phyloP scores from a whole-genome alignment of 1,284 basidiomycete species.

The Ustilago shanxiensis region DNA sequence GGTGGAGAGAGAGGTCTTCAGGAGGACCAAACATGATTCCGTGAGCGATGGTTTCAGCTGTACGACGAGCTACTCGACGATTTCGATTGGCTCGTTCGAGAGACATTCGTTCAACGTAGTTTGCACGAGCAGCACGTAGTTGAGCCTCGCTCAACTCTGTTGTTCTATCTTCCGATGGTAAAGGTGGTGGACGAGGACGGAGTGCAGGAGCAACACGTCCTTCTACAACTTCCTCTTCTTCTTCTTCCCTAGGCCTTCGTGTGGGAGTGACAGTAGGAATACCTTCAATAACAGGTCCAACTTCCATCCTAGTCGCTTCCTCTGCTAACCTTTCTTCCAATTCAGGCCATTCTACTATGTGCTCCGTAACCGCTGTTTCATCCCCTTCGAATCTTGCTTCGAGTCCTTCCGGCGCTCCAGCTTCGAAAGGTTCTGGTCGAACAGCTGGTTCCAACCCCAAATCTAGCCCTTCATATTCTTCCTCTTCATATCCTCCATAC shows the following conservation, averaged over 20 bases:
- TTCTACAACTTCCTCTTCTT: conserved; percentile 24
- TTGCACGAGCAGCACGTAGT: conserved; percentile 15
- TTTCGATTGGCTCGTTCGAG: conserved; percentile 2
- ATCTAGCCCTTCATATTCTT: conserved; percentile 38
- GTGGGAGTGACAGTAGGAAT: conserved; percentile 27
- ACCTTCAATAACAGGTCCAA: conserved; percentile 26
- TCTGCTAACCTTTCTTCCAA: conserved; percentile 34
- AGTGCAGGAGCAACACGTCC: conserved; percentile 20
- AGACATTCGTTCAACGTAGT: conserved; percentile 37
- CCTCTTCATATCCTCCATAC: conserved; percentile 28
- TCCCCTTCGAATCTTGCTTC: conserved; percentile 15
- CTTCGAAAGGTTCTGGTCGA: conserved; percentile 15
- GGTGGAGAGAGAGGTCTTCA: conserved; percentile 20
- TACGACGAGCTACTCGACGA: not conserved
- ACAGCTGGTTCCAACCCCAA: conserved; percentile 32
- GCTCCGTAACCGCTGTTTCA: conserved; percentile 15
- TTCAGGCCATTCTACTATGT: conserved; percentile 40
- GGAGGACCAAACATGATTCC: conserved; percentile 31
- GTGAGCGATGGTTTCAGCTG: conserved; percentile 5
- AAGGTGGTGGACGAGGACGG: conserved; percentile 7
- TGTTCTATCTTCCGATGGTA: conserved; percentile 18
- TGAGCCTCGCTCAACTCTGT: conserved; percentile 35
- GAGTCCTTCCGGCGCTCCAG: conserved; percentile 16
- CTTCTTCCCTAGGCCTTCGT: conserved; percentile 24
- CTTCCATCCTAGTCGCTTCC: conserved; percentile 36